Percentiles rank a stretch among this genome's conserved stretches.
Evolutionary conservation across 495 filamentous ascomycete genomes (phyloP).

Genomic region (Umbilicaria muhlenbergii): DNA sequence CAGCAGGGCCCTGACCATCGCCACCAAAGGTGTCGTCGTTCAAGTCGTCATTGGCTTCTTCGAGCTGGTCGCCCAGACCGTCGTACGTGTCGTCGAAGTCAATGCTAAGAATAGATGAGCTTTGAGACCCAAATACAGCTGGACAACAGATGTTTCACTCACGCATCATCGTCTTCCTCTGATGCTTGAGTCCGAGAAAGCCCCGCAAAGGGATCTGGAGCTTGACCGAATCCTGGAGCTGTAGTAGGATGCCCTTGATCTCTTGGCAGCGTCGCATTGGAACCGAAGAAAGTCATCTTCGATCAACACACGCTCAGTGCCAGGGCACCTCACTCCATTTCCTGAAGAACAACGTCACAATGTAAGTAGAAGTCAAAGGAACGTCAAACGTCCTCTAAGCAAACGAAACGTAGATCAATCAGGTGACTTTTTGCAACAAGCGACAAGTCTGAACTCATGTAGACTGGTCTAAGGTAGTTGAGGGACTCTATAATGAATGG

Average conservation of each 20-base stretch:
- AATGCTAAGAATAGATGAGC: slow-evolving; percentile 32
- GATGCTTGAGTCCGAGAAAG: slow-evolving; percentile 36
- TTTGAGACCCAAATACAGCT: not conserved
- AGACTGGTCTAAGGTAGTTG: too few species aligned
- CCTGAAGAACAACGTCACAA: too few species aligned
- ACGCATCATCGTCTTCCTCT: slow-evolving; percentile 57
- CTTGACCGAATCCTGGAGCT: slow-evolving; percentile 62
- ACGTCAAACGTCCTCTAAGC: too few species aligned
- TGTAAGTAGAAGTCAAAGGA: too few species aligned
- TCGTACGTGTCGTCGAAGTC: slow-evolving; percentile 99
- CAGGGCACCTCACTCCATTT: too few species aligned
- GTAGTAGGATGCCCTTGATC: slow-evolving; percentile 39
- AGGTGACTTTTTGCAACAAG: too few species aligned
- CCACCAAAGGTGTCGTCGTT: slow-evolving; percentile 97
- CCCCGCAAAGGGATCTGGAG: slow-evolving; percentile 77
- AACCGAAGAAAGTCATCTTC: slow-evolving; percentile 77
- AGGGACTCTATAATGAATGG: too few species aligned
- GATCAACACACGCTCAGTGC: not conserved
- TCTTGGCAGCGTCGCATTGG: slow-evolving; percentile 50
- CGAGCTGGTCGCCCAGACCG: slow-evolving; percentile 78
- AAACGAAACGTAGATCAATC: too few species aligned
- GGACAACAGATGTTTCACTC: slow-evolving; percentile 22
- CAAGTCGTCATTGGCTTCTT: slow-evolving; percentile 86
- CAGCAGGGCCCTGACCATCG: slow-evolving; percentile 19
- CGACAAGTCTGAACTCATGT: too few species aligned